Evolutionary conservation across 2,329 filamentous ascomycete genomes (phyloP).

Genomic region (Claviceps sp.): DNA sequence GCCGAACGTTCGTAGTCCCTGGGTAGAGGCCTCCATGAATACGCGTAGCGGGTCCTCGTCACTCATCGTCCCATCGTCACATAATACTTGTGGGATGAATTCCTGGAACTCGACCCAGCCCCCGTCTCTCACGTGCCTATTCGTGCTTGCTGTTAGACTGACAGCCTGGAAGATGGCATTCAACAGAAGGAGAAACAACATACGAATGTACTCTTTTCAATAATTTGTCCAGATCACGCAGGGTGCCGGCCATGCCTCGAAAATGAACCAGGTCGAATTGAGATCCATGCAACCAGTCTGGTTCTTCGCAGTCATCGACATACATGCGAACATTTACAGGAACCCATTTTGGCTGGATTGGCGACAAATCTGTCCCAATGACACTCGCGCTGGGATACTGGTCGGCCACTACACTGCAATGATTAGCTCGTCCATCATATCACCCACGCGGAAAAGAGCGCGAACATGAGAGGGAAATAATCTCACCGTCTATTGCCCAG

Average conservation of each 20-base stretch:
- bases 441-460: not conserved
- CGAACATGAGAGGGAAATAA: not conserved
- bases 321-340: constrained; percentile 49
- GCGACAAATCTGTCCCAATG: constrained; percentile 28
- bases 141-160: constrained; percentile 3
- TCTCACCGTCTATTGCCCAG: constrained; percentile 40
- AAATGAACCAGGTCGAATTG: constrained; percentile 45
- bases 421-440: not conserved
- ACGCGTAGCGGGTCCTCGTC: constrained; percentile 23
- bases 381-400: constrained; percentile 26
- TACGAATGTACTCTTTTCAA: constrained; percentile 26
- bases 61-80: constrained; percentile 31
- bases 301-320: constrained; percentile 46
- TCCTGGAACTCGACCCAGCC: constrained; percentile 40
- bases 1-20: constrained; percentile 22
- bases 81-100: constrained; percentile 25
- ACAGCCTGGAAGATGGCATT: not conserved
- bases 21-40: constrained; percentile 19
- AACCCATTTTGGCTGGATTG: constrained; percentile 34
- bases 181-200: not conserved
- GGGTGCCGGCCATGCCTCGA: constrained; percentile 32
- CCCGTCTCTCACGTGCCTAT: constrained; percentile 29
- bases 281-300: constrained; percentile 39
- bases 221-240: constrained; percentile 37
- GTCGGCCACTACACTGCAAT: constrained; percentile 22